These are phyloP conservation scores for Stipa capillata DNA, from an alignment of 176 grass and related monocot genomes.

Conservation along the genomic window DNA sequence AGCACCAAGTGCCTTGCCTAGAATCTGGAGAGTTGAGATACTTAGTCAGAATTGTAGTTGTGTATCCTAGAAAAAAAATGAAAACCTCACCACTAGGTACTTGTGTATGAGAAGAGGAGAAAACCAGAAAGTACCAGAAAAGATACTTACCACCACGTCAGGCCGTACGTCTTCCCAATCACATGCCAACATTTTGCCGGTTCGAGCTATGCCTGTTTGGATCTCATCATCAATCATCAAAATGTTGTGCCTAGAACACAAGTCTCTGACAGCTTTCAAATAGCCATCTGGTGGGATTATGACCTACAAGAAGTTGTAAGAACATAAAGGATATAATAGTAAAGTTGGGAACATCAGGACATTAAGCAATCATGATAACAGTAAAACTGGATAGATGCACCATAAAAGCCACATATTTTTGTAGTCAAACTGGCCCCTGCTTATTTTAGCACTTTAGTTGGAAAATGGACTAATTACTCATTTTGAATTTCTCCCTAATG, in stretches of 20 bases:
- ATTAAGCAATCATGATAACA: not conserved
- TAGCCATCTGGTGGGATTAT: conserved; percentile 87
- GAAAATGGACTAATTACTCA: not conserved
- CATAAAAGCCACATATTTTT: conserved; percentile 8
- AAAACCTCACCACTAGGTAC: not conserved
- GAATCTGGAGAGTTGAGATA: conserved; percentile 45
- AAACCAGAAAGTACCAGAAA: not conserved
- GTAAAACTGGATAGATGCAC: not conserved
- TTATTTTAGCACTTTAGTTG: conserved; percentile 6
- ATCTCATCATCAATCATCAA: conserved; percentile 99
- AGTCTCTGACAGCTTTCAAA: conserved; percentile 79
- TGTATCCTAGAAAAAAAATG: not conserved
- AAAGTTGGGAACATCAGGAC: not conserved
- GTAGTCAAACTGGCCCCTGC: not conserved
- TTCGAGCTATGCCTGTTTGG: conserved; percentile 96
- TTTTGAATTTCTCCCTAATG: not conserved
- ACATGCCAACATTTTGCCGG: conserved; percentile 85
- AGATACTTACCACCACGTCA: conserved; percentile 76
- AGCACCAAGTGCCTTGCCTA: conserved; percentile 95
- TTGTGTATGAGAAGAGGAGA: not conserved
- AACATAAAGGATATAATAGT: not conserved
- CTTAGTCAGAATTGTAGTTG: not conserved
- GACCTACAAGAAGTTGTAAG: conserved; percentile 38
- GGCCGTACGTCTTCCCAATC: conserved; percentile 86
- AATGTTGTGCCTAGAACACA: conserved; percentile 84